A percentile compares a stretch with the other conserved stretches of the same genome.
Conservation (phyloP, 805 yeast species). For the Wickerhamiella parazyma region DNA sequence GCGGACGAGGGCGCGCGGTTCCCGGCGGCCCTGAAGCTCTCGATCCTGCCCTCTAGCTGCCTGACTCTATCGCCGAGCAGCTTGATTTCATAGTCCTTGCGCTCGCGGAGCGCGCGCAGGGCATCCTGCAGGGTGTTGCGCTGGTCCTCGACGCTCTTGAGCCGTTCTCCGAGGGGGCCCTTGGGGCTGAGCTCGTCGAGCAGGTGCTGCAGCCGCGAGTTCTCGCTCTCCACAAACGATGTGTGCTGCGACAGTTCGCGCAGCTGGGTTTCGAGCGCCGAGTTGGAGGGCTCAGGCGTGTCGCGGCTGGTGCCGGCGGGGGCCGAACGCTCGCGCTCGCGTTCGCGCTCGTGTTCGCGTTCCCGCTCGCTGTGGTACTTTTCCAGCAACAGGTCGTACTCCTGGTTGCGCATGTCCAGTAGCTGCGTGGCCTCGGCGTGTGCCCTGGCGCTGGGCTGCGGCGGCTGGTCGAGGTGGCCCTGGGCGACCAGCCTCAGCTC, state of each 20-base stretch:
- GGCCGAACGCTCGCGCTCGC: constrained; percentile 13
- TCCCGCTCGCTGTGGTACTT: constrained; percentile 15
- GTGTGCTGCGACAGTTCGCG: constrained; percentile 23
- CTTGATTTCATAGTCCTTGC: constrained; percentile 27
- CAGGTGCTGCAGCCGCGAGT: constrained; percentile 21
- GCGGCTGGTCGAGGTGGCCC: constrained; percentile 10
- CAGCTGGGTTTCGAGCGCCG: constrained; percentile 14
- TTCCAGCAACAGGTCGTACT: constrained; percentile 20
- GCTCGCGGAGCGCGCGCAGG: constrained; percentile 28
- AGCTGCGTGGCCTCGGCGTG: constrained; percentile 24
- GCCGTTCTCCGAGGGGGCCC: constrained; percentile 26
- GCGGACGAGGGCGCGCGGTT: neutral
- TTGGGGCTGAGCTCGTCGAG: constrained; percentile 23
- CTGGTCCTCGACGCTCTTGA: constrained; percentile 25
- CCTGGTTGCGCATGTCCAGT: constrained; percentile 20
- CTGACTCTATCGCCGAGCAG: constrained; percentile 22
- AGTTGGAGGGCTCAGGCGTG: neutral
- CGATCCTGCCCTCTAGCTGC: constrained; percentile 21
- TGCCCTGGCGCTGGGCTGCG: constrained; percentile 16
- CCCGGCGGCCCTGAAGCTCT: constrained; percentile 3
- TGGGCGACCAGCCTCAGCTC: constrained; percentile 22
- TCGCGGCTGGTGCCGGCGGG: neutral
- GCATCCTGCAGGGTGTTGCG: constrained; percentile 30
- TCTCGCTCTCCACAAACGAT: constrained; percentile 24
- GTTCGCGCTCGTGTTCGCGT: constrained; percentile 16